Base-by-base conservation (phyloP, 116 monocot genomes). In the Iris pallida region DNA sequence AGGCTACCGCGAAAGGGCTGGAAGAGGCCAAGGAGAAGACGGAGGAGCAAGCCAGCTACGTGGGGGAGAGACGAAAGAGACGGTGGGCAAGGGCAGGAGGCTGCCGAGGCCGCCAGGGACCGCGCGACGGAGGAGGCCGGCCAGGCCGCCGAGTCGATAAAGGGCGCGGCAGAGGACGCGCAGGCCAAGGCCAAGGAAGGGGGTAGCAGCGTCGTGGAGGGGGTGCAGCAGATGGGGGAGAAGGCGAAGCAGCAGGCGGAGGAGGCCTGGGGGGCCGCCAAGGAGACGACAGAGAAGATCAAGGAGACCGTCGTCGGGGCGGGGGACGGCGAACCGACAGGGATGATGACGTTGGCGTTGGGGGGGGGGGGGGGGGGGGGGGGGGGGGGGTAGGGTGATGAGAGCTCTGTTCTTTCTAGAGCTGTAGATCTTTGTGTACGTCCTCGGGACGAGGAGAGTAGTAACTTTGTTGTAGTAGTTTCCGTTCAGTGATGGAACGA, bases 301-400 rank as follows among this genome's bases (percentile, higher is more conserved):
- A 68, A 42, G 56, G 68, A 68, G 68, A 68, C 56, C 0, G 55
- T 68, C 42, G 68, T 68, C 3, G 68, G 68, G 43, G 44, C 54
- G 47, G 68, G 55, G 42, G 68, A 68, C n/a, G n/a, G n/a, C n/a
- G n/a, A n/a, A n/a, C 6, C 6, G 56, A 56, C 15, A 17, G n/a
- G n/a, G 56, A 6, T 56, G 56, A 56, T 56, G 55, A 55, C n/a
- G n/a, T n/a, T n/a, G n/a, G n/a, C n/a, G n/a, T n/a, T n/a, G n/a
- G n/a, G n/a, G n/a, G n/a, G n/a, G n/a, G n/a, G n/a, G n/a, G n/a
- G n/a, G n/a, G n/a, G n/a, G n/a, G n/a, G n/a, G n/a, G n/a, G n/a
- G n/a, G n/a, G n/a, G n/a, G n/a, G n/a, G n/a, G n/a, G n/a, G n/a
- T n/a, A n/a, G n/a, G n/a, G n/a, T n/a, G n/a, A n/a, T n/a, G n/a